Base-by-base conservation (phyloP, 2,329 filamentous ascomycete species). In the Pseudophaeomoniella oleicola region DNA sequence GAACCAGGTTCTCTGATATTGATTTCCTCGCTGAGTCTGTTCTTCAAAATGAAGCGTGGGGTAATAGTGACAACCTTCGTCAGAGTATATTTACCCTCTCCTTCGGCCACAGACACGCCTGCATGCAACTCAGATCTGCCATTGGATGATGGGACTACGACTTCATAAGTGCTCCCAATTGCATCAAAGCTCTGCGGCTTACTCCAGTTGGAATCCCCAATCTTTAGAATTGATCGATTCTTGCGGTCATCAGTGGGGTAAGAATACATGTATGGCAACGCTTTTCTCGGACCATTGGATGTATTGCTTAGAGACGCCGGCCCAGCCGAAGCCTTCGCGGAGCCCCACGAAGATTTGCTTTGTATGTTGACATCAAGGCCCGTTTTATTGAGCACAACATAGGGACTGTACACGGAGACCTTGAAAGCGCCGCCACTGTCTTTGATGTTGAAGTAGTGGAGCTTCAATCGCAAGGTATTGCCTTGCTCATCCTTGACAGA, bases 151-250 rank as follows among this genome's bases (percentile, higher is more conserved):
- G 81, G 80, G 19, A 98, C 67, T 19, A 90, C 73, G 22, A 94
- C 82, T 48, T 94, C 87, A 12, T 85, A 80, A 1, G 81, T 86
- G 50, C 88, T 96, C 19, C 90, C 90, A 44, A 98, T 90, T 14
- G 90, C 90, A 52, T 98, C 92, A 49, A 98, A 94, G 69, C 85
- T 94, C 55, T 96, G 88, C 1, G 88, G 85, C 54, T 90, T 94
- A 61, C 90, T 96, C 92, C 90, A 98, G 41, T 78, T 74, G 1
- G 90, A 94, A 37, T 92, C 81, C 4, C 81, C 85, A 30, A 94
- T 75, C 59, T 84, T 92, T 41, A 98, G 64, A 32, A 93, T 64
- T 4, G 85, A 86, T 45, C 90, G 77, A 55, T 98, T 98, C 48
- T 85, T 84, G 47, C 83, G 81, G 50, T 98, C 90, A 45, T 94